phyloP scores from a whole-genome alignment of 345 rosid species.

The Dovyalis caffra region DNA sequence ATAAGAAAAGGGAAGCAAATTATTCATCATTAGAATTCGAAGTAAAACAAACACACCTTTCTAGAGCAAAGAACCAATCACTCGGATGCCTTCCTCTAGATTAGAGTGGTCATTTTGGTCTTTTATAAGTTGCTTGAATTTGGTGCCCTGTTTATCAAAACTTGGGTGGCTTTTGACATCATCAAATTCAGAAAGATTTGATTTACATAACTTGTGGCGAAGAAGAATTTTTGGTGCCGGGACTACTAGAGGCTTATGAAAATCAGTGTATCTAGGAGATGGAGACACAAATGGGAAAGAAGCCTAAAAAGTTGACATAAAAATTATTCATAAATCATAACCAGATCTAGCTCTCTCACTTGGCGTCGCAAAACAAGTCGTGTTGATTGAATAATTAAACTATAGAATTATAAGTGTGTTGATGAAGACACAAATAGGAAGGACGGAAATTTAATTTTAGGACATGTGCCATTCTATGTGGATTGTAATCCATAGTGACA shows the following conservation, averaged over 20 bases:
- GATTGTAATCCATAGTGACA: too few relatives aligned
- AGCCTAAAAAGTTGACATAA: not conserved
- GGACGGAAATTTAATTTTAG: too few relatives aligned
- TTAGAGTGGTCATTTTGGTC: constrained; percentile 75
- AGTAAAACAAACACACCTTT: constrained; percentile 42
- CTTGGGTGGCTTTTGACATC: constrained; percentile 96
- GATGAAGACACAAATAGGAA: too few relatives aligned
- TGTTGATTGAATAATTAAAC: too few relatives aligned
- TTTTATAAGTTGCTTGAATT: constrained; percentile 85
- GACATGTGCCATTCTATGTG: too few relatives aligned
- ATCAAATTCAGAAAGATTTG: constrained; percentile 89
- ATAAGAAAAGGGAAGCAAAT: too few relatives aligned
- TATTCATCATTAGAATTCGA: not conserved
- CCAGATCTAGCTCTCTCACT: constrained; percentile 29
- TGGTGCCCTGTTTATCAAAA: constrained; percentile 90
- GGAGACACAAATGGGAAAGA: not conserved
- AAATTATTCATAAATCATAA: not conserved
- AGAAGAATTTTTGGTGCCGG: constrained; percentile 87
- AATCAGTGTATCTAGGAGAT: constrained; percentile 62
- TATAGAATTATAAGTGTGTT: too few relatives aligned
- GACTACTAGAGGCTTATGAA: constrained; percentile 85
- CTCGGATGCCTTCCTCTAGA: constrained; percentile 78
- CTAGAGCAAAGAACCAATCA: constrained; percentile 90
- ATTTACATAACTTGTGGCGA: constrained; percentile 85
- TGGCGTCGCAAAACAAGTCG: constrained; percentile 72